These are phyloP conservation scores for Rhizopus microsporus DNA, from an alignment of 371 early-diverging fungal species.

Conservation along the genomic window DNA sequence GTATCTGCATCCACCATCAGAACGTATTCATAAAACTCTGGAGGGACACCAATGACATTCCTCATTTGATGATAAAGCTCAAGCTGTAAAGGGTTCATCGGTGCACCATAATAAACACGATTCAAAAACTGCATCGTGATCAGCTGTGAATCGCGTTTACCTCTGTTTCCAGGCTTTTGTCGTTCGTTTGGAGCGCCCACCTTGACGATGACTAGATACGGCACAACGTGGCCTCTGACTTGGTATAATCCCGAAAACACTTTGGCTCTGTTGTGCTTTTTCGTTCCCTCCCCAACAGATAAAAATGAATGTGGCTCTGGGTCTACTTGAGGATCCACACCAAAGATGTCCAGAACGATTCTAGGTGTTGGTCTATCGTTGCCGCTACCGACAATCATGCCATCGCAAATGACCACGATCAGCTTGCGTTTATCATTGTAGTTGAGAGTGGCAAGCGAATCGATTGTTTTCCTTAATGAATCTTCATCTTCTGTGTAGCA, in stretches of 20 bases:
- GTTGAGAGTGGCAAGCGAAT: slow-evolving; percentile 91
- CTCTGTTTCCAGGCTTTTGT: slow-evolving; percentile 90
- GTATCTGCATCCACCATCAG: slow-evolving; percentile 65
- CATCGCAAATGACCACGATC: slow-evolving; percentile 90
- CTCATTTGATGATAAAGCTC: slow-evolving; percentile 87
- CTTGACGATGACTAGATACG: slow-evolving; percentile 92
- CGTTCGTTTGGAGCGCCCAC: slow-evolving; percentile 75
- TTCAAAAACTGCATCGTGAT: slow-evolving; percentile 74
- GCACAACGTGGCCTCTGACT: slow-evolving; percentile 78
- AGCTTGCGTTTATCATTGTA: slow-evolving; percentile 93
- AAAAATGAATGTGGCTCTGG: slow-evolving; percentile 80
- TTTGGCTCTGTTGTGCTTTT: slow-evolving; percentile 95
- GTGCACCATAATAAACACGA: slow-evolving; percentile 61
- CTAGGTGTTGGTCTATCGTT: slow-evolving; percentile 80
- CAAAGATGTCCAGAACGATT: slow-evolving; percentile 82
- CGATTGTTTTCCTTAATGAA: slow-evolving; percentile 92
- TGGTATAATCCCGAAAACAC: slow-evolving; percentile 89
- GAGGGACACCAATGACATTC: slow-evolving; percentile 79
- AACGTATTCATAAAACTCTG: slow-evolving; percentile 62
- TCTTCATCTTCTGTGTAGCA: slow-evolving; percentile 93
- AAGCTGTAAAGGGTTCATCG: slow-evolving; percentile 81
- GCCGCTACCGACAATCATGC: slow-evolving; percentile 80
- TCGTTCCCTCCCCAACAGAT: slow-evolving; percentile 91
- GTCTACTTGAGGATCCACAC: slow-evolving; percentile 63
- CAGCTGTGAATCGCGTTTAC: slow-evolving; percentile 91